Evolutionary conservation across 1,139 yeast genomes (phyloP).

Genomic region (Saccharomyces hybrid): DNA sequence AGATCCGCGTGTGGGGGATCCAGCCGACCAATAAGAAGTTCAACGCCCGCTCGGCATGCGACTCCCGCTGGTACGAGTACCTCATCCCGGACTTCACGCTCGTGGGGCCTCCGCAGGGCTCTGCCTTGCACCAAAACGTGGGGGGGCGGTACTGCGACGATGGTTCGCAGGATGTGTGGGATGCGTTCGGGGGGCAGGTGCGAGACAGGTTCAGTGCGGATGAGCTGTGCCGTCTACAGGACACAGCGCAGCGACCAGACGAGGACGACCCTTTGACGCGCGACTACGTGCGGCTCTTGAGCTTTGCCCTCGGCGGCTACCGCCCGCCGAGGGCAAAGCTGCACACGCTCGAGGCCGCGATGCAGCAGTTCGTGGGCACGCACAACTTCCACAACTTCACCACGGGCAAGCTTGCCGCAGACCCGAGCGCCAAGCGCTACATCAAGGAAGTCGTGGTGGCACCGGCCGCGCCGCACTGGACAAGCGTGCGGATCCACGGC

Average conservation of each 20-base stretch:
- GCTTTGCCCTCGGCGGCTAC: constrained; percentile 58
- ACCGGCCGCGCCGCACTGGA: constrained; percentile 88
- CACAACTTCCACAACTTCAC: constrained; percentile 92
- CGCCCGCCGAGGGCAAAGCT: constrained; percentile 53
- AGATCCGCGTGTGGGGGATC: constrained; percentile 79
- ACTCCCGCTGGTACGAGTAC: constrained; percentile 3
- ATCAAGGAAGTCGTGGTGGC: constrained; percentile 65
- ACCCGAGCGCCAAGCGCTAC: constrained; percentile 64
- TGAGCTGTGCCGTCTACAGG: constrained; percentile 96
- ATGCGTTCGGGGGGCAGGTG: neutral
- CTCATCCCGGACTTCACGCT: neutral
- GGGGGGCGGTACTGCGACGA: neutral
- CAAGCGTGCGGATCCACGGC: constrained; percentile 83
- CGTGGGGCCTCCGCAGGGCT: neutral
- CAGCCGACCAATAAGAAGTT: constrained; percentile 58
- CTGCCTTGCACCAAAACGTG: neutral
- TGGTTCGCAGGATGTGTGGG: neutral
- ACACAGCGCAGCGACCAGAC: constrained; percentile 60
- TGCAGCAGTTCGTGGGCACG: constrained; percentile 64
- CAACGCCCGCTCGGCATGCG: constrained; percentile 1
- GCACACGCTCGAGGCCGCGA: constrained; percentile 48
- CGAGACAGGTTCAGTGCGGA: constrained; percentile 82
- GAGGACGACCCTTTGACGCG: neutral
- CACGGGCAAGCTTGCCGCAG: constrained; percentile 64
- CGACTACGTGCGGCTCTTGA: constrained; percentile 47